Conservation (phyloP, 2,329 filamentous ascomycete species). For the Dactylellina haptotyla region DNA sequence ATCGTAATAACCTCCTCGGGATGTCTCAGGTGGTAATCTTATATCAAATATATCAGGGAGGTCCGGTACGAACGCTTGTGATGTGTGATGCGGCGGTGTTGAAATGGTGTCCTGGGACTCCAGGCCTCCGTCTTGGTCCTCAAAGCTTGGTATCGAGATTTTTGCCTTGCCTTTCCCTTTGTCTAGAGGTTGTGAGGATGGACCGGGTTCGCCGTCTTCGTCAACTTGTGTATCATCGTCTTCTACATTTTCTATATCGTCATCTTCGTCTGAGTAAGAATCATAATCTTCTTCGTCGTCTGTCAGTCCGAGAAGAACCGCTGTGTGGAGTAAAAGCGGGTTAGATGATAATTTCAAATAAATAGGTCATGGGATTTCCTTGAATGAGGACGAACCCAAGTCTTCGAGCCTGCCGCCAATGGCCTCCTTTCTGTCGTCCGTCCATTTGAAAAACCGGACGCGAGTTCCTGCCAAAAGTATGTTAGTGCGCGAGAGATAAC, state of each 20-base stretch:
- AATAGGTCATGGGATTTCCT: background rate
- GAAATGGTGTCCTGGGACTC: background rate
- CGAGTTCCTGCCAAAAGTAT: constrained; percentile 31
- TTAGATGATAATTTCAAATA: background rate
- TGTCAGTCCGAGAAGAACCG: constrained; percentile 41
- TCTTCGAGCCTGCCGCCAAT: constrained; percentile 43
- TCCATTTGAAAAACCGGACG: constrained; percentile 52
- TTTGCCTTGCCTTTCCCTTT: constrained; percentile 49
- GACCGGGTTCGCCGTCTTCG: background rate
- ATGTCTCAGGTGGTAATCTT: constrained; percentile 35
- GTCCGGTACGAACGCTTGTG: constrained; percentile 30
- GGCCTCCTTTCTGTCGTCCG: constrained; percentile 35
- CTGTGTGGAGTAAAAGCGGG: background rate
- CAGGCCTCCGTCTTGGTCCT: background rate
- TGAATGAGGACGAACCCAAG: constrained; percentile 21
- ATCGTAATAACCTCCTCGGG: constrained; percentile 50
- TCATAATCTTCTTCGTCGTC: constrained; percentile 52
- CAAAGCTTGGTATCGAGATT: background rate
- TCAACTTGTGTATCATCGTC: background rate
- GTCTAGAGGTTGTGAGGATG: background rate
- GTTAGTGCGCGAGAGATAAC: background rate
- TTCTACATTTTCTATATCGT: constrained; percentile 12
- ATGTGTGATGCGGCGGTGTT: constrained; percentile 45
- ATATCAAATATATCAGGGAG: constrained; percentile 46
- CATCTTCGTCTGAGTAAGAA: constrained; percentile 37